phyloP scores from a whole-genome alignment of 352 stramenopile genomes.

The Pythium dissotocum region DNA sequence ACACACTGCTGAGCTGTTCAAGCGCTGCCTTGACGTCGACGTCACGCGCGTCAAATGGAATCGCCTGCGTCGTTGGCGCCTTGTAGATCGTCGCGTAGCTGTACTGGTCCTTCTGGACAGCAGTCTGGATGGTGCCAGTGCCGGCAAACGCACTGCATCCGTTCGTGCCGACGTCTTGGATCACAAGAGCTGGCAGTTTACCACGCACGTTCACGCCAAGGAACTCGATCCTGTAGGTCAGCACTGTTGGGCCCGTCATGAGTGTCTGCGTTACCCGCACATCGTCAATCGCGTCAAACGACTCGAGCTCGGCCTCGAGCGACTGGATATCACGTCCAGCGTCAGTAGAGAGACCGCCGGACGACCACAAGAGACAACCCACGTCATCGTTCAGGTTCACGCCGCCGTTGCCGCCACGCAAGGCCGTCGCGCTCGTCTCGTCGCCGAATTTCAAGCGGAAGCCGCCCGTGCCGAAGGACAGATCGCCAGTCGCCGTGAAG shows the following conservation, averaged over 20 bases:
- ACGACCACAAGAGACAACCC: slow-evolving; percentile 79
- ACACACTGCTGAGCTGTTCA: slow-evolving; percentile 86
- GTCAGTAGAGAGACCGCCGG: slow-evolving; percentile 42
- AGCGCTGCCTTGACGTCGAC: slow-evolving; percentile 93
- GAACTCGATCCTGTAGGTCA: slow-evolving; percentile 94
- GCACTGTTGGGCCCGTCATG: slow-evolving; percentile 42
- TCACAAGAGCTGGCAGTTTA: slow-evolving; percentile 75
- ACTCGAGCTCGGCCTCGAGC: slow-evolving; percentile 67
- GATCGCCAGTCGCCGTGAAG: slow-evolving; percentile 27
- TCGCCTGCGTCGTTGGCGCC: slow-evolving; percentile 86
- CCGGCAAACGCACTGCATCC: slow-evolving; percentile 83
- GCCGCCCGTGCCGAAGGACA: slow-evolving; percentile 63
- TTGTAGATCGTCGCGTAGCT: slow-evolving; percentile 88
- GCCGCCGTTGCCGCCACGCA: slow-evolving; percentile 70
- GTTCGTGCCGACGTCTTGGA: slow-evolving; percentile 92
- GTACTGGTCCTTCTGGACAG: slow-evolving; percentile 42
- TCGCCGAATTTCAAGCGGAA: slow-evolving; percentile 91
- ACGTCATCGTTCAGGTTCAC: slow-evolving; percentile 73
- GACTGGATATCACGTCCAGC: slow-evolving; percentile 44
- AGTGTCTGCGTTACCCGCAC: slow-evolving; percentile 63
- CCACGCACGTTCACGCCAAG: slow-evolving; percentile 88
- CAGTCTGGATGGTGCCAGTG: slow-evolving; percentile 10
- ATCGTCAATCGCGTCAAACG: slow-evolving; percentile 67
- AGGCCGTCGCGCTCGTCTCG: slow-evolving; percentile 84
- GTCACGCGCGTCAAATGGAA: slow-evolving; percentile 90